Percentiles rank a stretch among this genome's conserved stretches.
Evolutionary conservation across 2,329 filamentous ascomycete species (phyloP).

Genomic region (Fusarium sp.): DNA sequence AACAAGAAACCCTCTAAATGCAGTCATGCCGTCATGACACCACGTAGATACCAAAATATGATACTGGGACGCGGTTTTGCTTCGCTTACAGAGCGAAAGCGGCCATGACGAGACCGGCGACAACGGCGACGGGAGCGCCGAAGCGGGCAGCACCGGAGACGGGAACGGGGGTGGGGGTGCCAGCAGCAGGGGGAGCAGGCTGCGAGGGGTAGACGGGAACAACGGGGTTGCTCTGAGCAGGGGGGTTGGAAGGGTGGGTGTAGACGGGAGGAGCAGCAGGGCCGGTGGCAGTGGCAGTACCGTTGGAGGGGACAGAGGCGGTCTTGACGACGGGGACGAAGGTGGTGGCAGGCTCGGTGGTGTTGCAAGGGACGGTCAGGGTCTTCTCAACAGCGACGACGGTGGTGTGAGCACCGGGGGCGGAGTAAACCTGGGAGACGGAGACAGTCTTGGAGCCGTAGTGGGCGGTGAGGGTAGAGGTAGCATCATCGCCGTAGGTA

Average conservation of each 20-base stretch:
- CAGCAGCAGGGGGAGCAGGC: constrained; percentile 42
- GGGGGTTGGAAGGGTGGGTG: constrained; percentile 28
- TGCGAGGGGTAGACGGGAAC: constrained; percentile 14
- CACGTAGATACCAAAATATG: constrained; percentile 40
- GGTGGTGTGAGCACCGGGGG: constrained; percentile 37
- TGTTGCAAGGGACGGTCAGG: constrained; percentile 41
- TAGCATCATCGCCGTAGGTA: constrained; percentile 39
- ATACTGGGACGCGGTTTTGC: constrained; percentile 17
- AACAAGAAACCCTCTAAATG: constrained; percentile 47
- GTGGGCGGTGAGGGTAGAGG: constrained; percentile 45
- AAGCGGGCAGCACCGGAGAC: constrained; percentile 47
- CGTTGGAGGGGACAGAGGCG: constrained; percentile 35
- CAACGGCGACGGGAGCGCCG: constrained; percentile 52
- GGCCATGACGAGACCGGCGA: constrained; percentile 56
- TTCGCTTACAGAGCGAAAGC: constrained; percentile 57
- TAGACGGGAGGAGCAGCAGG: constrained; percentile 30
- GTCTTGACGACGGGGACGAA: constrained; percentile 41
- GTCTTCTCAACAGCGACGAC: constrained; percentile 33
- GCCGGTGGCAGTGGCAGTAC: constrained; percentile 17
- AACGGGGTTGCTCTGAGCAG: constrained; percentile 39
- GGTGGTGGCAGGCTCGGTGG: constrained; percentile 35
- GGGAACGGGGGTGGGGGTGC: constrained; percentile 39
- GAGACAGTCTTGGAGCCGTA: constrained; percentile 48
- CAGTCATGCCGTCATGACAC: constrained; percentile 46
- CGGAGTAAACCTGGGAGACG: constrained; percentile 34